Conservation (phyloP, 2,329 filamentous ascomycete species). For the Arthrocladium fulminans region DNA sequence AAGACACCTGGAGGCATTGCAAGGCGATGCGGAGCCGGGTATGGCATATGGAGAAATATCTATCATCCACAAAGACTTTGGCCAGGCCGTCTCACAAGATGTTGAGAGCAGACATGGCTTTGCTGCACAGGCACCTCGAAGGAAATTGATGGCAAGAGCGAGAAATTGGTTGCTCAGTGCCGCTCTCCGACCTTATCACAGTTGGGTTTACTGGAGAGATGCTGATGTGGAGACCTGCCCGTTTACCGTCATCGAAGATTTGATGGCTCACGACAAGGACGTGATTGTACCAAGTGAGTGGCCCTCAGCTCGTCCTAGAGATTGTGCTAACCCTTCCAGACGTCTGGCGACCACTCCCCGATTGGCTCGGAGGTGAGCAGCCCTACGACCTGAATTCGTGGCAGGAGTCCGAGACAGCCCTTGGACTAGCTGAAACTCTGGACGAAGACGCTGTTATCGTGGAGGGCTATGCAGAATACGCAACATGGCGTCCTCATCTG, state of each 20-base stretch:
- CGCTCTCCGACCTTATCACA: conserved; percentile 85
- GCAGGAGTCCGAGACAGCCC: conserved; percentile 96
- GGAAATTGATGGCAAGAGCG: conserved; percentile 96
- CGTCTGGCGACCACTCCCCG: conserved; percentile 95
- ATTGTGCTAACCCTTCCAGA: conserved; percentile 44
- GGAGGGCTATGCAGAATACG: conserved; percentile 96
- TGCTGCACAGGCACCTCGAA: conserved; percentile 81
- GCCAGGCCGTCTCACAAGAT: conserved; percentile 94
- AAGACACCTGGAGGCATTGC: conserved; percentile 66
- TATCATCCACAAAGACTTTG: conserved; percentile 97
- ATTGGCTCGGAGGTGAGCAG: conserved; percentile 97
- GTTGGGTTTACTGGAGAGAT: conserved; percentile 99
- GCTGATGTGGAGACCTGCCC: conserved; percentile 97
- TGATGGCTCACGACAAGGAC: conserved; percentile 98
- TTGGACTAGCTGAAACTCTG: conserved; percentile 84
- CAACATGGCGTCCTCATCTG: conserved; percentile 93
- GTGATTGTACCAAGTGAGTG: conserved; percentile 93
- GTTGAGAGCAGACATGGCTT: conserved; percentile 97
- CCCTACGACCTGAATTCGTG: conserved; percentile 98
- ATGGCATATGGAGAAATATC: conserved; percentile 92
- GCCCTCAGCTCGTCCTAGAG: conserved; percentile 1
- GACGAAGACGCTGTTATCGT: conserved; percentile 98
- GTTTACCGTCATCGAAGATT: conserved; percentile 89
- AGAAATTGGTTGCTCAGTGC: conserved; percentile 95
- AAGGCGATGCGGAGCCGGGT: conserved; percentile 67